Evolutionary conservation across 2,329 filamentous ascomycete genomes (phyloP).

Genomic region (Pseudogymnoascus sp.): DNA sequence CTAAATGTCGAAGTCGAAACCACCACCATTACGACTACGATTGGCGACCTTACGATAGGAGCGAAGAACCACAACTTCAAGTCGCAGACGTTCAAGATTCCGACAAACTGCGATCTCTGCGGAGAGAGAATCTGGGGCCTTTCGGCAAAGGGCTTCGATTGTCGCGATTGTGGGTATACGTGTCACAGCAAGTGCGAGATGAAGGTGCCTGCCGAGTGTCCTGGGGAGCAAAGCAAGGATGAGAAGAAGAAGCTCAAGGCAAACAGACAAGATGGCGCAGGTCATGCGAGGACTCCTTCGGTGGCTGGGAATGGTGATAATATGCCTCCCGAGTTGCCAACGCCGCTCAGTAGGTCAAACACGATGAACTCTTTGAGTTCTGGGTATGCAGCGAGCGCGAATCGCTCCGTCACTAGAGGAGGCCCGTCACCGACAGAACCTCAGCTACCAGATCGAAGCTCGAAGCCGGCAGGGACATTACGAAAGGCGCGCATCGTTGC

Average conservation of each 20-base stretch:
- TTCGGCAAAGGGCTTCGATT: constrained; percentile 93
- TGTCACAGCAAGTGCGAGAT: constrained; percentile 99
- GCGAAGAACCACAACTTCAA: constrained; percentile 97
- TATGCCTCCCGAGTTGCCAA: constrained; percentile 49
- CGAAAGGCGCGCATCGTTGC: constrained; percentile 70
- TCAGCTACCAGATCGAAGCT: constrained; percentile 32
- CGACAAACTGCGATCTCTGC: constrained; percentile 95
- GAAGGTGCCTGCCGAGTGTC: constrained; percentile 94
- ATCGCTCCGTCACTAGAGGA: constrained; percentile 62
- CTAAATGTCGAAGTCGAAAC: constrained; percentile 89
- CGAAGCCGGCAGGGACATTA: constrained; percentile 20
- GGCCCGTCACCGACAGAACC: constrained; percentile 44
- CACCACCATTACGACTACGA: constrained; percentile 79
- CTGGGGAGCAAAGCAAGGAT: constrained; percentile 87
- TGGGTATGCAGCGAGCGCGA: constrained; percentile 71
- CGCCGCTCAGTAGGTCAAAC: constrained; percentile 56
- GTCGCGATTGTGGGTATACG: constrained; percentile 91
- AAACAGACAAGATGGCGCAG: constrained; percentile 72
- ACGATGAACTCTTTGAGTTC: constrained; percentile 88
- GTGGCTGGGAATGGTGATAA: constrained; percentile 11
- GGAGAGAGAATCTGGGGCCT: constrained; percentile 95
- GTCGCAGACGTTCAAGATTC: constrained; percentile 97
- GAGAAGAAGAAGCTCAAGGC: constrained; percentile 90
- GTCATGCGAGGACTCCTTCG: constrained; percentile 29
- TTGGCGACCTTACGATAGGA: constrained; percentile 86